phyloP scores from a whole-genome alignment of 306 rosid genomes.

The Mimosa bimucronata region DNA sequence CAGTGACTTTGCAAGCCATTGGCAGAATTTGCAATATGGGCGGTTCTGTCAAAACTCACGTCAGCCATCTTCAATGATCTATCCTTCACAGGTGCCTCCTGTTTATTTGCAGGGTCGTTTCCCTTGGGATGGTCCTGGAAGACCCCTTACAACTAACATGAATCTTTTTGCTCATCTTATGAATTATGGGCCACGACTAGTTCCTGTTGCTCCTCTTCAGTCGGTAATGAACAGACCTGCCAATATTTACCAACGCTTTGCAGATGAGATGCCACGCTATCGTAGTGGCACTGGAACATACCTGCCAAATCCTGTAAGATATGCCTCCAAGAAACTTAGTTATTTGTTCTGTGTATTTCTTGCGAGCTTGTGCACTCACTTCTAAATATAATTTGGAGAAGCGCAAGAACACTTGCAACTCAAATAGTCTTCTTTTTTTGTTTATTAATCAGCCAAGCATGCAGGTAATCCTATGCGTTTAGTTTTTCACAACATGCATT shows the following conservation, averaged over 20 bases:
- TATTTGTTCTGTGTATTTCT: conserved; percentile 10
- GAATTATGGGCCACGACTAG: conserved; percentile 61
- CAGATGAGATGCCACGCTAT: conserved; percentile 67
- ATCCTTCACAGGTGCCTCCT: conserved; percentile 66
- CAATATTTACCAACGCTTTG: conserved; percentile 56
- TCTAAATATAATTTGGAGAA: not conserved
- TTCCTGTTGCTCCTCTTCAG: conserved; percentile 66
- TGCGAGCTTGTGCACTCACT: not conserved
- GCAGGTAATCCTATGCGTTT: not conserved
- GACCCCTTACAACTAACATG: conserved; percentile 68
- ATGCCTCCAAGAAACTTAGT: not conserved
- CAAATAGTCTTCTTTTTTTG: not conserved
- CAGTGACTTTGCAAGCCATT: conserved; percentile 71
- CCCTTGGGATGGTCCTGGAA: conserved; percentile 83
- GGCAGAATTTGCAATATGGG: conserved; percentile 68
- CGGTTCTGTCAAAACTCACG: conserved; percentile 60
- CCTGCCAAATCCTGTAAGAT: conserved; percentile 83
- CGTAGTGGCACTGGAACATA: conserved; percentile 88
- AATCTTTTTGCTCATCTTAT: conserved; percentile 55
- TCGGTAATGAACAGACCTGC: conserved; percentile 66
- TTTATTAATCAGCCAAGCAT: not conserved
- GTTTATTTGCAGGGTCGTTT: conserved; percentile 63
- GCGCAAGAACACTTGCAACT: not conserved
- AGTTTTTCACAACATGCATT: not conserved
- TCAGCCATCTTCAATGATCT: conserved; percentile 45